phyloP scores from a whole-genome alignment of 164 flowering plant genomes.

The Cinnamomum micranthum region DNA sequence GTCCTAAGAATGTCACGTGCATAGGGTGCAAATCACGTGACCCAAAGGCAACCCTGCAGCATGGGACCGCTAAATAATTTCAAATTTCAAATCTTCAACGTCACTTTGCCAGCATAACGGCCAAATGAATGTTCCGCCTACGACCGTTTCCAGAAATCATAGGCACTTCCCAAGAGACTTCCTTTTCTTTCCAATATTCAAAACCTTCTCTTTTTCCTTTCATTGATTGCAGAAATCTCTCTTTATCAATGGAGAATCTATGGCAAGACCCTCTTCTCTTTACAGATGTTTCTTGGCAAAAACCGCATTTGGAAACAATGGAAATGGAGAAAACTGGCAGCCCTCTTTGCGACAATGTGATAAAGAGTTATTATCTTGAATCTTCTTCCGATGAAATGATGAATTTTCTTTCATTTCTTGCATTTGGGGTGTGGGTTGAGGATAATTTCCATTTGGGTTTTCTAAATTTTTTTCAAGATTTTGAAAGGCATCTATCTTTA shows the following conservation, averaged over 20 bases:
- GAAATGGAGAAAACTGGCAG: neutral
- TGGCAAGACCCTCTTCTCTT: constrained; percentile 72
- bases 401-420: neutral
- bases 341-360: neutral
- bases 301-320: constrained; percentile 3
- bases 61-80: constrained; percentile 13
- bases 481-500: neutral
- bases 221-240: neutral
- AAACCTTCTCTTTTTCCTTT: constrained; percentile 1
- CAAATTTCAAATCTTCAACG: constrained; percentile 37
- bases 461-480: neutral
- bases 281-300: constrained; percentile 52
- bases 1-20: too few species aligned
- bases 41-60: too few species aligned
- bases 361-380: constrained; percentile 4
- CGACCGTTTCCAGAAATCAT: constrained; percentile 25
- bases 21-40: too few species aligned
- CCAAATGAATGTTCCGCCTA: constrained; percentile 3
- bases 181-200: constrained; percentile 11
- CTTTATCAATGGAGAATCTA: constrained; percentile 31
- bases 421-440: too few species aligned
- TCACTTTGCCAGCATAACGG: constrained; percentile 11
- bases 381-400: neutral
- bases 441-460: neutral
- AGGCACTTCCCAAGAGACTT: constrained; percentile 18